A percentile compares a stretch with the other conserved stretches of the same genome.
Conservation (phyloP, 495 filamentous ascomycete species). For the Annulohypoxylon nitens region DNA sequence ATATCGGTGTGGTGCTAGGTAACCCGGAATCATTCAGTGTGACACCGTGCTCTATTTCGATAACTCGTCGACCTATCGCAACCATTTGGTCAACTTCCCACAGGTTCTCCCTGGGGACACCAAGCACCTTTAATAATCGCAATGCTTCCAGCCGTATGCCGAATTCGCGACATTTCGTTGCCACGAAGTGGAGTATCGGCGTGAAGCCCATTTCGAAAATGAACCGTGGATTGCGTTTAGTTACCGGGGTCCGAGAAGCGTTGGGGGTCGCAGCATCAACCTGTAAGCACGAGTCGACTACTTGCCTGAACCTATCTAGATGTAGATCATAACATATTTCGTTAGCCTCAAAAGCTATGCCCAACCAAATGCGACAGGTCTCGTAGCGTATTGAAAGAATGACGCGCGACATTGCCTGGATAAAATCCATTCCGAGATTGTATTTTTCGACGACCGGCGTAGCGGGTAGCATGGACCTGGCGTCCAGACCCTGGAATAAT, state of each 20-base stretch:
- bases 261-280: constrained; percentile 29
- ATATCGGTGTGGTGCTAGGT: constrained; percentile 4
- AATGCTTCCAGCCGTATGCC: constrained; percentile 55
- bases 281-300: constrained; percentile 36
- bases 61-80: constrained; percentile 45
- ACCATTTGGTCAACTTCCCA: constrained; percentile 50
- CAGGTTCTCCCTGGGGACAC: constrained; percentile 44
- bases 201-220: constrained; percentile 62
- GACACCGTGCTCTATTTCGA: constrained; percentile 54
- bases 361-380: constrained; percentile 45
- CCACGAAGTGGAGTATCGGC: constrained; percentile 59
- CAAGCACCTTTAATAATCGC: constrained; percentile 40
- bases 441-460: constrained; percentile 5
- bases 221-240: constrained; percentile 51
- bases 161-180: constrained; percentile 59
- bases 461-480: constrained; percentile 3
- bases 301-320: constrained; percentile 39
- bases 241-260: constrained; percentile 26
- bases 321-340: constrained; percentile 51
- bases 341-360: constrained; percentile 39
- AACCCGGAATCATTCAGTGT: constrained; percentile 22
- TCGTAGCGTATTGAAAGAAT: constrained; percentile 41
- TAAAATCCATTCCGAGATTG: constrained; percentile 4
- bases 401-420: constrained; percentile 21
- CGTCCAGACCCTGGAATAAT: constrained; percentile 41